Evolutionary conservation across 345 rosid genomes (phyloP).

Genomic region (Arabidopsis arenosa): DNA sequence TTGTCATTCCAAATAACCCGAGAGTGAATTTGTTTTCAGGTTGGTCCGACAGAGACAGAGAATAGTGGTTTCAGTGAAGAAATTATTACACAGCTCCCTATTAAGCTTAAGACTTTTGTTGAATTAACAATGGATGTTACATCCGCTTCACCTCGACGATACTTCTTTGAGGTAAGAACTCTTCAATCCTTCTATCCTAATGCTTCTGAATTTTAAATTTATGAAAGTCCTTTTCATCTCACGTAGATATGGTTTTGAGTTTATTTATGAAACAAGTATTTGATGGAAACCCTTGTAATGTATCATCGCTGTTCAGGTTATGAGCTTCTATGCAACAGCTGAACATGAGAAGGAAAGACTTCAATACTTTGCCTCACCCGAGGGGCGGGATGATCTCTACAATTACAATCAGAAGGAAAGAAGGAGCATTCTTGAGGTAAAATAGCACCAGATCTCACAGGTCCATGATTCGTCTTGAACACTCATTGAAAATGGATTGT

Average conservation of each 20-base stretch:
- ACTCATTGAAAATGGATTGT: background rate
- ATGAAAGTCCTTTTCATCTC: background rate
- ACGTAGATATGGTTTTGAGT: background rate
- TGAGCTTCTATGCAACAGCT: slow-evolving; percentile 87
- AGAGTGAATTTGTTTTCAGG: slow-evolving; percentile 52
- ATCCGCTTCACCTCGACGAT: slow-evolving; percentile 89
- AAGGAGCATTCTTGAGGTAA: slow-evolving; percentile 91
- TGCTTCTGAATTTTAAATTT: slow-evolving; percentile 11
- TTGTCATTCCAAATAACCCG: slow-evolving; percentile 3
- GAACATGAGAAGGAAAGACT: slow-evolving; percentile 87
- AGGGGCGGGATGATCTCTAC: slow-evolving; percentile 95
- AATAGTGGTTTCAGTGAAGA: slow-evolving; percentile 39
- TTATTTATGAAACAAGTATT: slow-evolving; percentile 21
- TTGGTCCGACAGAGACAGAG: slow-evolving; percentile 56
- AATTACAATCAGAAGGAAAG: slow-evolving; percentile 93
- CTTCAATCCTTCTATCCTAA: slow-evolving; percentile 44
- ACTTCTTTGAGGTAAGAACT: slow-evolving; percentile 89
- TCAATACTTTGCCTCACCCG: slow-evolving; percentile 82
- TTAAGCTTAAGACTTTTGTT: slow-evolving; percentile 71
- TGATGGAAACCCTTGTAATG: slow-evolving; percentile 26
- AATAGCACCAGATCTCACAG: slow-evolving; percentile 2
- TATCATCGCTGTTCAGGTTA: slow-evolving; percentile 54
- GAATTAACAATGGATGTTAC: slow-evolving; percentile 95
- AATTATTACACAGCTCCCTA: slow-evolving; percentile 48
- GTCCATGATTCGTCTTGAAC: slow-evolving; percentile 24